Percentiles rank a stretch among this genome's conserved stretches.
phyloP scores from a whole-genome alignment of 1,284 basidiomycete species.

The Cystobasidium slooffiae region DNA sequence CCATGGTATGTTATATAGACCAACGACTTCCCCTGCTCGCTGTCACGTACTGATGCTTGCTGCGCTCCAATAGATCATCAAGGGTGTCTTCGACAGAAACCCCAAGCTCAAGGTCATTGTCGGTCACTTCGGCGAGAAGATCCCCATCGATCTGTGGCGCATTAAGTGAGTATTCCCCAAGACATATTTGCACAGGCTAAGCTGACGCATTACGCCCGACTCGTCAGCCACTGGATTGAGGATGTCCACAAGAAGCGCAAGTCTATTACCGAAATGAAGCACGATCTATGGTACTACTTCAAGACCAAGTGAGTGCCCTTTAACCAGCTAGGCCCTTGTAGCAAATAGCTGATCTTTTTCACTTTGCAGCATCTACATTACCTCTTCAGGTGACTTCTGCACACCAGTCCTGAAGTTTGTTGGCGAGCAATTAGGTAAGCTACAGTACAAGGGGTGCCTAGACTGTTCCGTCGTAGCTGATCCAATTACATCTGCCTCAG shows the following conservation, averaged over 20 bases:
- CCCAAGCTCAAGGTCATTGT: slow-evolving; percentile 57
- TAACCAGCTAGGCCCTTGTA: slow-evolving; percentile 50
- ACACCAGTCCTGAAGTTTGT: slow-evolving; percentile 52
- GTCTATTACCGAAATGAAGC: slow-evolving; percentile 50
- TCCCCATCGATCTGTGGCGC: slow-evolving; percentile 56
- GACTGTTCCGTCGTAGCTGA: not conserved
- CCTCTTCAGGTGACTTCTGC: slow-evolving; percentile 53
- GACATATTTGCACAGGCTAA: not conserved
- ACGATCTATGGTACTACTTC: slow-evolving; percentile 40
- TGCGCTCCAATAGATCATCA: slow-evolving; percentile 49
- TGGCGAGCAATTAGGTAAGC: slow-evolving; percentile 48
- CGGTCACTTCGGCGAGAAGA: slow-evolving; percentile 57
- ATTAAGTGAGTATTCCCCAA: slow-evolving; percentile 48
- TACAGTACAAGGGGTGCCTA: not conserved
- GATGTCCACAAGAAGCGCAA: slow-evolving; percentile 54
- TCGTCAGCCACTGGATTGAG: slow-evolving; percentile 54
- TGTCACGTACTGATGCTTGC: not conserved
- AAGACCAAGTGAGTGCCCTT: slow-evolving; percentile 26
- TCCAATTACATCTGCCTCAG: slow-evolving; percentile 17
- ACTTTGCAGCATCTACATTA: slow-evolving; percentile 53
- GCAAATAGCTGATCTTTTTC: slow-evolving; percentile 24
- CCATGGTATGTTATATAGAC: slow-evolving; percentile 47
- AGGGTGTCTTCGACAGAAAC: slow-evolving; percentile 57
- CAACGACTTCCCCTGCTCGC: not conserved
- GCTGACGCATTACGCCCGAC: not conserved